These are phyloP conservation scores for Aspergillus affinis DNA, from an alignment of 495 filamentous ascomycete genomes.

Conservation along the genomic window DNA sequence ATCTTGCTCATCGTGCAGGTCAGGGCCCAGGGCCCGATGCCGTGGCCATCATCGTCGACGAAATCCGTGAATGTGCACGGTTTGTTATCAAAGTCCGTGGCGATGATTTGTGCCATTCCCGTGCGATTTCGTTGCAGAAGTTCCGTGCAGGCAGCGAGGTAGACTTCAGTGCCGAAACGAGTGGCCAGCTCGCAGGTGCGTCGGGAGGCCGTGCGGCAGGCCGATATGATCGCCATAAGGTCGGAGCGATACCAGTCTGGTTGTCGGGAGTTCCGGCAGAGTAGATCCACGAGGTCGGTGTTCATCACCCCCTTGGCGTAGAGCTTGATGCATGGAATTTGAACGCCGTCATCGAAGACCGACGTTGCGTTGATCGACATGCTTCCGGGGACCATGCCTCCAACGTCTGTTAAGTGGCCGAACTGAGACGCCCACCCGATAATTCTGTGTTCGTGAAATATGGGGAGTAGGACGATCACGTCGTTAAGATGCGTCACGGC, in stretches of 20 bases:
- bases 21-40: constrained; percentile 47
- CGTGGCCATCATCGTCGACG: constrained; percentile 53
- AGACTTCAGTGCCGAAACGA: constrained; percentile 43
- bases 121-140: constrained; percentile 44
- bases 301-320: constrained; percentile 46
- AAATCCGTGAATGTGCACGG: constrained; percentile 48
- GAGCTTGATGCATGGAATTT: constrained; percentile 52
- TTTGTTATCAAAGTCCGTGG: constrained; percentile 42
- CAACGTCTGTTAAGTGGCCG: constrained; percentile 51
- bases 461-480: constrained; percentile 47
- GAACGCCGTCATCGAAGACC: constrained; percentile 52
- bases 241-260: constrained; percentile 52
- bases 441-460: constrained; percentile 40
- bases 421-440: constrained; percentile 53
- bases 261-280: constrained; percentile 49
- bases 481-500: constrained; percentile 52
- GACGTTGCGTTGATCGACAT: constrained; percentile 53
- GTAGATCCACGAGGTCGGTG: constrained; percentile 39
- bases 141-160: constrained; percentile 43
- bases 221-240: constrained; percentile 46
- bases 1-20: constrained; percentile 48
- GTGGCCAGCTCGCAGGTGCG: constrained; percentile 46
- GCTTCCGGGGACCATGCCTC: constrained; percentile 51
- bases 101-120: constrained; percentile 45
- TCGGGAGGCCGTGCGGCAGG: constrained; percentile 45